Evolutionary conservation across 306 rosid genomes (phyloP).

Genomic region (peach (Prunus persica)): DNA sequence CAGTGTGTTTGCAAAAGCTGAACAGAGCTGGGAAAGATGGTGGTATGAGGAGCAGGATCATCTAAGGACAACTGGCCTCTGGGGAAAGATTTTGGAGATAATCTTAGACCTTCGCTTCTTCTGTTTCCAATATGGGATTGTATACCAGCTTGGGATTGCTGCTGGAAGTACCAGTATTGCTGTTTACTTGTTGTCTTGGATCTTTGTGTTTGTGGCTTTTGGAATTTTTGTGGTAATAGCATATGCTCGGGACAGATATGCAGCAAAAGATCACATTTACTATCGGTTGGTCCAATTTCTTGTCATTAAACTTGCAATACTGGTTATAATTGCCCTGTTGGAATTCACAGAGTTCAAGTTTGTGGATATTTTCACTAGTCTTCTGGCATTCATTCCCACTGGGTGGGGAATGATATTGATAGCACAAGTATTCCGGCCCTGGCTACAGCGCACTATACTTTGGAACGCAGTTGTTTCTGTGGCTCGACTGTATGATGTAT

Average conservation of each 20-base stretch:
- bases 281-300: conserved; percentile 73
- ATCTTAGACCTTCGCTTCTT: conserved; percentile 80
- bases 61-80: conserved; percentile 58
- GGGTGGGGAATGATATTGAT: conserved; percentile 85
- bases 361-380: conserved; percentile 66
- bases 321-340: conserved; percentile 56
- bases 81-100: conserved; percentile 80
- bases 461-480: conserved; percentile 62
- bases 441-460: conserved; percentile 42
- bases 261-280: conserved; percentile 66
- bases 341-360: conserved; percentile 59
- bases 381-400: conserved; percentile 81
- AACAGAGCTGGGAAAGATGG: conserved; percentile 95
- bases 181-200: conserved; percentile 81
- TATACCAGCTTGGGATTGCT: conserved; percentile 70
- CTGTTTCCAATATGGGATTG: conserved; percentile 75
- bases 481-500: conserved; percentile 68
- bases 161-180: conserved; percentile 59
- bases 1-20: conserved; percentile 83
- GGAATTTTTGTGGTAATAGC: conserved; percentile 54
- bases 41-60: conserved; percentile 96
- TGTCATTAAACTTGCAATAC: conserved; percentile 40
- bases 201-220: conserved; percentile 55
- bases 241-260: conserved; percentile 56
- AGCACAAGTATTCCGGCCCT: conserved; percentile 76